Conservation (phyloP, 2,329 filamentous ascomycete species). For the Penicillium sp. region DNA sequence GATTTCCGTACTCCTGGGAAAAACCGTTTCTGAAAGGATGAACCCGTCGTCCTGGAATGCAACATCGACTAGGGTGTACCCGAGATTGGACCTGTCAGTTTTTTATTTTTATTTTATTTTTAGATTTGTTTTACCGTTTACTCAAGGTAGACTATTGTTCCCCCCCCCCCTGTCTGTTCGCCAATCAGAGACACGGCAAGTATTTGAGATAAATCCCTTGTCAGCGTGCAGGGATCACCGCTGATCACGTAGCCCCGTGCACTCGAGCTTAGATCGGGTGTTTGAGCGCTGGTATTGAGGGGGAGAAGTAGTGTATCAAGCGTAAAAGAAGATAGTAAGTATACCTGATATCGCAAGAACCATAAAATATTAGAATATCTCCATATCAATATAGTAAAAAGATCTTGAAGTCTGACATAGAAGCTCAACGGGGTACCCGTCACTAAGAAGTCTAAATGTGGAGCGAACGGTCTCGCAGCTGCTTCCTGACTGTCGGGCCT, state of each 20-base stretch:
- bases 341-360: not conserved
- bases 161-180: slow-evolving; percentile 16
- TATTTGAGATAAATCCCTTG: slow-evolving; percentile 40
- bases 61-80: slow-evolving; percentile 28
- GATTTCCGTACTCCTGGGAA: slow-evolving; percentile 23
- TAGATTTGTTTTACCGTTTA: not conserved
- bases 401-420: not conserved
- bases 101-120: not conserved
- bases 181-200: slow-evolving; percentile 32
- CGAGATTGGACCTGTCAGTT: slow-evolving; percentile 27
- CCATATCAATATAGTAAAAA: not conserved
- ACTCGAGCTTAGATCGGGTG: slow-evolving; percentile 16
- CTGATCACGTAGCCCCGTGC: slow-evolving; percentile 26
- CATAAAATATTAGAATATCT: not conserved
- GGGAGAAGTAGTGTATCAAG: not conserved
- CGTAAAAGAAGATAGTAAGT: not conserved
- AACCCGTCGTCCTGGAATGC: slow-evolving; percentile 27
- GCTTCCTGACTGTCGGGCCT: slow-evolving; percentile 40
- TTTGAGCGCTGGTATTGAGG: slow-evolving; percentile 6
- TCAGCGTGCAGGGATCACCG: slow-evolving; percentile 28
- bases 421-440: not conserved
- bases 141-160: slow-evolving; percentile 14
- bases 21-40: slow-evolving; percentile 24
- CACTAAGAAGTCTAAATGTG: slow-evolving; percentile 19
- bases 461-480: slow-evolving; percentile 40